These are phyloP conservation scores for Vitis vinifera DNA, from an alignment of 164 flowering plant species.

Conservation along the genomic window ASM3070453v1 NC_081809.1:26643001-26643500, in stretches of 20 bases:
- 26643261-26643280: background rate
- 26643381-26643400: slow-evolving; percentile 92
- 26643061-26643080: slow-evolving; percentile 60
- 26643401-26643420: slow-evolving; percentile 95
- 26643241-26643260: background rate
- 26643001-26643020: too few relatives aligned
- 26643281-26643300: background rate
- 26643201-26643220: too few relatives aligned
- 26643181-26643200: too few relatives aligned
- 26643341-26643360: slow-evolving; percentile 13
- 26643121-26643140: slow-evolving; percentile 72
- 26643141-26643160: slow-evolving; percentile 7
- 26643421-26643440: slow-evolving; percentile 97
- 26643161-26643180: too few relatives aligned
- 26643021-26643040: too few relatives aligned
- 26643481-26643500: background rate
- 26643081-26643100: slow-evolving; percentile 89
- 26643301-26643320: background rate
- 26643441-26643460: slow-evolving; percentile 69
- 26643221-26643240: too few relatives aligned
- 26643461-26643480: background rate
- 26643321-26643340: too few relatives aligned
- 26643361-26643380: slow-evolving; percentile 88
- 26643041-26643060: too few relatives aligned
- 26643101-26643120: slow-evolving; percentile 81